Evolutionary conservation across 345 rosid species (phyloP), one percentile per base, ranked within the genome.

Genomic region (Conringia planisiliqua): DNA sequence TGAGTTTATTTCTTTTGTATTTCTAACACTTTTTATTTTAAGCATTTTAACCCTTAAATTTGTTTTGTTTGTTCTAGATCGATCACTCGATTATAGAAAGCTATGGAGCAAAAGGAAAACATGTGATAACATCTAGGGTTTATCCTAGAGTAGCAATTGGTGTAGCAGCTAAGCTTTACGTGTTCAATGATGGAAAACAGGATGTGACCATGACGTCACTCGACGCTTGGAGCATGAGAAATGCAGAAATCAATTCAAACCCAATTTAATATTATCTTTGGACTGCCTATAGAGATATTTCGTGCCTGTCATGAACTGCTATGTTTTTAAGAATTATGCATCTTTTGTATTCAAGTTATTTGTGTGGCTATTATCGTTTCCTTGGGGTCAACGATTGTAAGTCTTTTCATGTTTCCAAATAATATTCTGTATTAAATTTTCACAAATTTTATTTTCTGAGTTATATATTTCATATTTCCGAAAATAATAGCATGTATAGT

Each of bases 161-260:
- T 35, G 81, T 71, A 16, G 70, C 58, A 13, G 75, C 86, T 40
- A 75, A 64, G 62, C 75, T 82, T 10, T 79, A 62, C 10, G 72
- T 76, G 48, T 84, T 84, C 74, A 84, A 88, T 75, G 83, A 85
- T 73, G 92, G 90, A 10, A 68, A 82, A 10, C 35, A 5, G 2
- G 43, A 61, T 62, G 86, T 87, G n/a, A 58, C 17, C 16, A 80
- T 83, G 39, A 39, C 84, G 29, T 75, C 72, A 4, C 44, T 87
- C 10, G 81, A 69, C 60, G 94, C 87, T 18, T 90, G 92, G 93
- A 87, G 81, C 69, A 86, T 87, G 87, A 78, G 82, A 48, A 77
- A 75, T 35, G 92, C 92, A 8, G 60, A 51, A 48, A 52, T 85
- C 62, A 71, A 58, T 68, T 42, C 47, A n/a, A 42, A 14, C 17